Conservation (phyloP, 139 green algal species). For the Closterium sp. region DNA sequence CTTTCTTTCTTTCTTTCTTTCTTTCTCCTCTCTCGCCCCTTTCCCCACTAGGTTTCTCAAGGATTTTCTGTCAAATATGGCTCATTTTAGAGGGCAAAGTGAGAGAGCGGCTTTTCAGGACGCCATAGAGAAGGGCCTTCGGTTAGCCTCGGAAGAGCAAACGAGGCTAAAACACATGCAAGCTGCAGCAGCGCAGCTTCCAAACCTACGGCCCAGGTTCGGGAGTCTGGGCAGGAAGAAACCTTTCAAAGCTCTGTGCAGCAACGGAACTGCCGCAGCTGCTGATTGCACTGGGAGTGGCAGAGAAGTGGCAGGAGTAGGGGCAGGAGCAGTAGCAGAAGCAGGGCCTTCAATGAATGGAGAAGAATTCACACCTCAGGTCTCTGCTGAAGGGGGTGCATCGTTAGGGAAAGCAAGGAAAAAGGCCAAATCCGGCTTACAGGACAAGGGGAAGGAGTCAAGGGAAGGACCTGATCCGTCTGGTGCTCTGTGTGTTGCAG, state of each 20-base stretch:
- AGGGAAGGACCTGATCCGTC: not conserved
- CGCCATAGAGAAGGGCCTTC: not conserved
- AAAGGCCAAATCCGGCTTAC: not conserved
- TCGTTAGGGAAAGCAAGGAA: no score
- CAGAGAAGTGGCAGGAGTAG: no score
- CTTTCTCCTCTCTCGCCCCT: no score
- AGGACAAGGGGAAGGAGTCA: not conserved
- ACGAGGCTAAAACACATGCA: not conserved
- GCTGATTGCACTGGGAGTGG: no score
- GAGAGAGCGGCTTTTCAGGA: not conserved
- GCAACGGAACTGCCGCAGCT: not conserved
- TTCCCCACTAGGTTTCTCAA: not conserved
- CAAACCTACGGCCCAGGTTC: not conserved
- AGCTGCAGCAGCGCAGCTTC: not conserved
- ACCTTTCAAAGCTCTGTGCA: not conserved
- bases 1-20: no score
- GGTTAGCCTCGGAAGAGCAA: not conserved
- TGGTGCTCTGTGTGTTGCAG: not conserved
- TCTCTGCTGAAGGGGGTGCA: not conserved
- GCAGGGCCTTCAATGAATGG: not conserved
- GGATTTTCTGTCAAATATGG: not conserved
- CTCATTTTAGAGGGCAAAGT: not conserved
- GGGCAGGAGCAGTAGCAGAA: no score
- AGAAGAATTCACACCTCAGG: not conserved
- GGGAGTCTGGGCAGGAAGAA: not conserved